Base-by-base conservation (phyloP, 441 rosid species). In the Arabidopsis hybrid region DNA sequence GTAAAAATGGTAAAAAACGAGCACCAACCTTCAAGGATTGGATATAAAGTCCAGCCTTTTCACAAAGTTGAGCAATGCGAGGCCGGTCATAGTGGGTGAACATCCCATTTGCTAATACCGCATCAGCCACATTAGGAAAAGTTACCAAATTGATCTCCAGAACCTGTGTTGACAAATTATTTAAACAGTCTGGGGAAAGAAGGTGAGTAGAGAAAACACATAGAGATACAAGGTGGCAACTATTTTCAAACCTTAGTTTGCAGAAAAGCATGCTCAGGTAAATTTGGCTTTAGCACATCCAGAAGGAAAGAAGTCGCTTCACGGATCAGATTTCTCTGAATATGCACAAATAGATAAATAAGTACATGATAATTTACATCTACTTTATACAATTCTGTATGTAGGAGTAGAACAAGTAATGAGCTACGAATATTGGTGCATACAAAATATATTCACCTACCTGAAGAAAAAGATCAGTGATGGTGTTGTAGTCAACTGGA, bases 401-500 rank as follows among this genome's bases (percentile, higher is more conserved):
- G 21, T 35, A 60, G 16, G 36, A 29, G 49, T 16, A 51, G 52
- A 38, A 8, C 21, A 67, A 42, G 36, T n/a, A 79, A 14, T 51
- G 49, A 67, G 45, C 70, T 61, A 51, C 7, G 5, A 53, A 12
- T 12, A 53, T n/a, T 56, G 49, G 35, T 57, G 57, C 32, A 42
- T 16, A 64, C 36, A 59, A n/a, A 56, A 74, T 1, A 36, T 32
- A 60, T 52, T 38, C 57, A 71, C 55, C 71, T 49, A 95, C 99
- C 98, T 96, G 99, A 79, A 96, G 99, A 75, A 96, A 96, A 50
- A 96, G 96, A 86, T 96, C 99, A 35, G 99, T 95, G 60, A 96
- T 92, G 57, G 98, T 96, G 67, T 95, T 96, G 83, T 85, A 92
- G 73, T 95, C 99, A 80, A 96, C 81, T 12, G 99, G 99, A 79